A percentile compares a stretch with the other conserved stretches of the same genome.
phyloP scores from a whole-genome alignment of 2,329 filamentous ascomycete genomes.

The Talaromyces verruculosus region DNA sequence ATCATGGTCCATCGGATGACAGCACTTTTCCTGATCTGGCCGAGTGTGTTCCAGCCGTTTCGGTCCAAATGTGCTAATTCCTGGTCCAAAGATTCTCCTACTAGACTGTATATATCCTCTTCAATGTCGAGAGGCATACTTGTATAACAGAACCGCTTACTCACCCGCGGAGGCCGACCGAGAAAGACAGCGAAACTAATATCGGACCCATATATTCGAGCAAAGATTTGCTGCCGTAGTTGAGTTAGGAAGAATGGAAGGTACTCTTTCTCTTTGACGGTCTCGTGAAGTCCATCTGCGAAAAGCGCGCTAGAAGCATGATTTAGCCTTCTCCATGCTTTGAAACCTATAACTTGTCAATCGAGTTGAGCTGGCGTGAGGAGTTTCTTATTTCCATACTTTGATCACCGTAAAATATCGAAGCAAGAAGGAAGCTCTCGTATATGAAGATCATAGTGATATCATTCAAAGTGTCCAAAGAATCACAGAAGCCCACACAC shows the following conservation, averaged over 20 bases:
- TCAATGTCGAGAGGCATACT: slow-evolving; percentile 20
- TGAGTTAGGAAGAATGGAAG: slow-evolving; percentile 18
- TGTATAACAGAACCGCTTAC: slow-evolving; percentile 20
- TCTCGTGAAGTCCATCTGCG: slow-evolving; percentile 19
- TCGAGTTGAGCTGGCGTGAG: not conserved
- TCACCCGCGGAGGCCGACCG: slow-evolving; percentile 19
- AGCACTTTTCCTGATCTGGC: slow-evolving; percentile 18
- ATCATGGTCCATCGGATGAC: slow-evolving; percentile 19
- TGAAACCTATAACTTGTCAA: slow-evolving; percentile 17
- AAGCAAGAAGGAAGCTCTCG: slow-evolving; percentile 21
- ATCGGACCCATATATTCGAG: slow-evolving; percentile 21
- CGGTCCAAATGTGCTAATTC: slow-evolving; percentile 15
- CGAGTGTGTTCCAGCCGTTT: slow-evolving; percentile 18
- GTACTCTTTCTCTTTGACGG: slow-evolving; percentile 14
- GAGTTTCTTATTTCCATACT: not conserved
- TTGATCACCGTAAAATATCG: slow-evolving; percentile 19
- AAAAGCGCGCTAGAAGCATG: slow-evolving; percentile 20
- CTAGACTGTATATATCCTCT: slow-evolving; percentile 15
- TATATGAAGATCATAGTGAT: slow-evolving; percentile 20
- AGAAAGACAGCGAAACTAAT: slow-evolving; percentile 22
- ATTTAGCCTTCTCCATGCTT: slow-evolving; percentile 20
- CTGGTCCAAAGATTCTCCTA: slow-evolving; percentile 9
- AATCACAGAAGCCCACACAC: slow-evolving; percentile 20
- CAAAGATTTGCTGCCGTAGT: slow-evolving; percentile 20
- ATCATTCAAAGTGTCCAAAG: slow-evolving; percentile 19